A percentile compares a stretch with the other conserved stretches of the same genome.
These are phyloP conservation scores for Kernera saxatilis DNA, from an alignment of 345 rosid species.

Conservation along the genomic window DNA sequence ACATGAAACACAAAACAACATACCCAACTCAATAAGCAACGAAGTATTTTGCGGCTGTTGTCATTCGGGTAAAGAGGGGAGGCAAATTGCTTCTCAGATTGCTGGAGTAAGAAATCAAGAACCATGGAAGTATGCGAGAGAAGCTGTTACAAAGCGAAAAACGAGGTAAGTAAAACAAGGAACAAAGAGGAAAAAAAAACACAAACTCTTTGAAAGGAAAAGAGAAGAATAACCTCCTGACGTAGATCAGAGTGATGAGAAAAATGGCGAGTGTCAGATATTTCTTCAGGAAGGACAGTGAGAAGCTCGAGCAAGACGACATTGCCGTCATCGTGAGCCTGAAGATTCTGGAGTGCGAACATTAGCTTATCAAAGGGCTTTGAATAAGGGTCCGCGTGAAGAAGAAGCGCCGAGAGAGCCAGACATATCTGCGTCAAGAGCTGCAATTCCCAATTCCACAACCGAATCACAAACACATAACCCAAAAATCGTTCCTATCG, in stretches of 20 bases:
- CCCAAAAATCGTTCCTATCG: neutral
- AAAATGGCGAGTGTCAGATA: conserved; percentile 59
- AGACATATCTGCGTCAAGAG: conserved; percentile 92
- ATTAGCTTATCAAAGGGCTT: conserved; percentile 83
- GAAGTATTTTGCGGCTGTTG: conserved; percentile 68
- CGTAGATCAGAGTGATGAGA: conserved; percentile 33
- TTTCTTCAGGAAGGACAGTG: conserved; percentile 92
- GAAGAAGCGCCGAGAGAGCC: conserved; percentile 80
- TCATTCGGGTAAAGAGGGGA: conserved; percentile 39
- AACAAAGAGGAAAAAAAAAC: neutral
- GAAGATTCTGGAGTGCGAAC: conserved; percentile 72
- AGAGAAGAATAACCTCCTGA: conserved; percentile 3
- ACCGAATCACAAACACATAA: conserved; percentile 6
- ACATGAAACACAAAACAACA: conserved; percentile 25
- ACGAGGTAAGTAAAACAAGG: neutral
- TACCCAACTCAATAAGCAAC: conserved; percentile 98
- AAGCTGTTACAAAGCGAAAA: conserved; percentile 42
- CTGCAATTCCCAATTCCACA: conserved; percentile 36
- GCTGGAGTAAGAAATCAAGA: conserved; percentile 80
- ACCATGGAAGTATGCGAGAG: conserved; percentile 77
- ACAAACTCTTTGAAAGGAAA: neutral
- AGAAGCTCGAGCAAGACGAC: conserved; percentile 88
- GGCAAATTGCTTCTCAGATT: conserved; percentile 62
- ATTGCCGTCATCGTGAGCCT: conserved; percentile 70
- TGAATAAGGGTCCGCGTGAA: conserved; percentile 64